Conservation (phyloP, 1,284 basidiomycete species). For the Microbotryum scabiosae region DNA sequence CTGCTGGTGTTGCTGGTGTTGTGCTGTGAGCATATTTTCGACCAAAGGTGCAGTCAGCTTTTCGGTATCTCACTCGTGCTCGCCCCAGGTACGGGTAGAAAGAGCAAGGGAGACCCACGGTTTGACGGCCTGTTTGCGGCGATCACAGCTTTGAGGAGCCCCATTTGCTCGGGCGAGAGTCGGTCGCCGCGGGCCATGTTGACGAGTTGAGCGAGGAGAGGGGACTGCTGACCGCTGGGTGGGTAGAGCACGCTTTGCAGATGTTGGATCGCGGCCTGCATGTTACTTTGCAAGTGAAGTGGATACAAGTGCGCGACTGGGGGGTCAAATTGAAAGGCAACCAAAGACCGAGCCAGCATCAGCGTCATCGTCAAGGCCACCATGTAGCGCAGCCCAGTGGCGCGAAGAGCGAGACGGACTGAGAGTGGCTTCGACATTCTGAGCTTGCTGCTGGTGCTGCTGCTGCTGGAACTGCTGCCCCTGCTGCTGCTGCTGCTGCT, state of each 20-base stretch:
- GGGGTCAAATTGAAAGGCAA: background rate
- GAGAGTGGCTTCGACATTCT: background rate
- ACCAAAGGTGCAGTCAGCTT: no score
- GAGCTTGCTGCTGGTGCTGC: conserved; percentile 3
- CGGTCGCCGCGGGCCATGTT: conserved; percentile 20
- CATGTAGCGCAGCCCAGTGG: background rate
- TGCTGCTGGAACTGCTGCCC: background rate
- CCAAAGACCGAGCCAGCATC: conserved; percentile 32
- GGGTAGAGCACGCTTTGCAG: conserved; percentile 28
- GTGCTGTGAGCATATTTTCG: background rate
- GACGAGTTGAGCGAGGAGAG: conserved; percentile 26
- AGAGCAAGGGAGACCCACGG: background rate
- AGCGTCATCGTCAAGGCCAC: background rate
- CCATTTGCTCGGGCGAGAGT: conserved; percentile 26
- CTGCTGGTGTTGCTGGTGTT: conserved; percentile 2
- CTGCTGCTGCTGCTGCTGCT: conserved; percentile 8
- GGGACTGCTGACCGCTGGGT: conserved; percentile 10
- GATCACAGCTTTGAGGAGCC: conserved; percentile 20
- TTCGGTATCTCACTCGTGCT: no score
- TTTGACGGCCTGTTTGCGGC: background rate
- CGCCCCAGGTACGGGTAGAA: background rate
- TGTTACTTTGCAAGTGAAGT: conserved; percentile 16
- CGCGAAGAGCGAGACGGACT: background rate
- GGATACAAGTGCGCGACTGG: conserved; percentile 27
- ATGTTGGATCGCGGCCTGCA: conserved; percentile 19